phyloP scores from a whole-genome alignment of 345 rosid species.

The Arabidopsis arenosa region DNA sequence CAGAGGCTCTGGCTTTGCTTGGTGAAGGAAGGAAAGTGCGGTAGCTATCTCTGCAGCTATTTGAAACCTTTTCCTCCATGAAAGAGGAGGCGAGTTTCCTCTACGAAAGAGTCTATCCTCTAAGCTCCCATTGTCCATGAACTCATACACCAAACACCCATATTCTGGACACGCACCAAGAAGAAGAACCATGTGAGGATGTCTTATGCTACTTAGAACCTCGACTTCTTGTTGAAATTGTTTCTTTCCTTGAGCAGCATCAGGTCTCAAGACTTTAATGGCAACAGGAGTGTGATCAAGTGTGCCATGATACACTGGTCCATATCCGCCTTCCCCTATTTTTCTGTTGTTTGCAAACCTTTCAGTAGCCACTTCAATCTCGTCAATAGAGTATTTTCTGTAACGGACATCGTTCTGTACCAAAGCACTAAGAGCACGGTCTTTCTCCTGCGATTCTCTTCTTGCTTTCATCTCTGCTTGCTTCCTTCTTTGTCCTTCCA shows the following conservation, averaged over 20 bases:
- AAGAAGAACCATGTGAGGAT: conserved; percentile 95
- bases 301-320: conserved; percentile 86
- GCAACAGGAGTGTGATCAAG: conserved; percentile 94
- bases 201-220: conserved; percentile 81
- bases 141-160: conserved; percentile 92
- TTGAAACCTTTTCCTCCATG: conserved; percentile 74
- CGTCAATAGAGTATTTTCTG: conserved; percentile 75
- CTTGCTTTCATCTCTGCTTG: conserved; percentile 75
- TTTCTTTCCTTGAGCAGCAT: conserved; percentile 88
- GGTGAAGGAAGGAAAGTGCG: conserved; percentile 88
- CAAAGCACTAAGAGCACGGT: conserved; percentile 67
- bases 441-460: conserved; percentile 72
- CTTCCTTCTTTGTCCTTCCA: conserved; percentile 70
- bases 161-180: conserved; percentile 91
- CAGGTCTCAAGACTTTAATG: conserved; percentile 84
- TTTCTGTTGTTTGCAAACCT: conserved; percentile 54
- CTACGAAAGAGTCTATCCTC: conserved; percentile 78
- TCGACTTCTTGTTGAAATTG: conserved; percentile 96
- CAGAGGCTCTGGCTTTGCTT: conserved; percentile 95
- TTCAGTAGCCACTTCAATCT: conserved; percentile 78
- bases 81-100: conserved; percentile 66
- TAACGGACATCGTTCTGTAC: conserved; percentile 66
- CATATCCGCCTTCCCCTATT: conserved; percentile 96
- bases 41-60: conserved; percentile 86
- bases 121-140: conserved; percentile 78